These are phyloP conservation scores for Yarrowia sp. DNA, from an alignment of 805 yeast species.

Conservation along the genomic window DNA sequence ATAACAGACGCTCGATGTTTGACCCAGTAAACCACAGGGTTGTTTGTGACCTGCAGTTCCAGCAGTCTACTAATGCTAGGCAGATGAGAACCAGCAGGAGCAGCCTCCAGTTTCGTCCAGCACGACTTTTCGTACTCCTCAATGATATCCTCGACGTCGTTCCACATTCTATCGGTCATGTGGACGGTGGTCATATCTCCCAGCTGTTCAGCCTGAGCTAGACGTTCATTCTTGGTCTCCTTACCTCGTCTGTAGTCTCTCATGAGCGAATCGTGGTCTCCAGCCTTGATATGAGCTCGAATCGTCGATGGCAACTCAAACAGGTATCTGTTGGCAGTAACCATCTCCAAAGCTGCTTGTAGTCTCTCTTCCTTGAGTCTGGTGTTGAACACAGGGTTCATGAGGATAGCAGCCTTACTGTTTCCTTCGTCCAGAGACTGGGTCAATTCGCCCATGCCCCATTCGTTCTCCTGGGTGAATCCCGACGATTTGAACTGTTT, in stretches of 20 bases:
- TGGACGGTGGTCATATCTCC: slow-evolving; percentile 40
- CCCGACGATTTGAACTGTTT: slow-evolving; percentile 58
- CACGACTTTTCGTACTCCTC: slow-evolving; percentile 58
- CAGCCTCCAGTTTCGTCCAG: slow-evolving; percentile 32
- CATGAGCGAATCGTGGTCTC: slow-evolving; percentile 65
- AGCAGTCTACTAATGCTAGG: slow-evolving; percentile 58
- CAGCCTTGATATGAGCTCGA: slow-evolving; percentile 53
- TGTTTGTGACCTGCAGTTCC: slow-evolving; percentile 67
- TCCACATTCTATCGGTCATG: slow-evolving; percentile 62
- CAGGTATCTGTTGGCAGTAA: slow-evolving; percentile 60
- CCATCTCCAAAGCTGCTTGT: slow-evolving; percentile 57
- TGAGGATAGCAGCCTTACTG: slow-evolving; percentile 59
- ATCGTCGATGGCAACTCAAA: slow-evolving; percentile 65
- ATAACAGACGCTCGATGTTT: slow-evolving; percentile 54
- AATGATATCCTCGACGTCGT: slow-evolving; percentile 61
- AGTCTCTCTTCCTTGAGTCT: slow-evolving; percentile 58
- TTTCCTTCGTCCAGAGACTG: slow-evolving; percentile 57
- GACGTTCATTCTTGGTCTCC: slow-evolving; percentile 43
- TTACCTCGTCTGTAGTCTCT: slow-evolving; percentile 64
- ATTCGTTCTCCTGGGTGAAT: slow-evolving; percentile 46
- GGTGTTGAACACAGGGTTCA: slow-evolving; percentile 66
- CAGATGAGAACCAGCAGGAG: slow-evolving; percentile 19
- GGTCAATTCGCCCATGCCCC: slow-evolving; percentile 51
- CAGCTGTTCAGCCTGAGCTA: slow-evolving; percentile 6
- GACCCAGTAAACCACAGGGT: slow-evolving; percentile 71